Evolutionary conservation across 2,329 filamentous ascomycete species (phyloP).

Genomic region (Colletotrichum viniferum): DNA sequence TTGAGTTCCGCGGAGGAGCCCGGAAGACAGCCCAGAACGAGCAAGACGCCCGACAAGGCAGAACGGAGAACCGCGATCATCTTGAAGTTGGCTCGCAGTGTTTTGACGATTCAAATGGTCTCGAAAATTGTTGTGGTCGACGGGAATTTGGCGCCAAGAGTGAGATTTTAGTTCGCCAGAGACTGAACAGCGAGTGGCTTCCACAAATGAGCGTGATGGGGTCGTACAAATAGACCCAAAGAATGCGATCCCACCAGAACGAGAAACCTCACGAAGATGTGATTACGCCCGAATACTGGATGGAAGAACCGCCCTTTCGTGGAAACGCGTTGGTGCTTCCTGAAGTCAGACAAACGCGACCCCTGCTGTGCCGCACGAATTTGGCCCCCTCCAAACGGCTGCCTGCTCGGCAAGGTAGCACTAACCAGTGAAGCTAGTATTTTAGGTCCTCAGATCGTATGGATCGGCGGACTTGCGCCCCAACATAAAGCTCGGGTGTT

Average conservation of each 20-base stretch:
- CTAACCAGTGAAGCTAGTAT: not conserved
- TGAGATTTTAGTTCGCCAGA: not conserved
- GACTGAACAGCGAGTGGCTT: not conserved
- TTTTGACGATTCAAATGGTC: accelerated
- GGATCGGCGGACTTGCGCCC: not conserved
- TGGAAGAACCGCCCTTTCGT: not conserved
- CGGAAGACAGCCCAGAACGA: not conserved
- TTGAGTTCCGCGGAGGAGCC: not conserved
- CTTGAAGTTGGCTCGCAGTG: no score
- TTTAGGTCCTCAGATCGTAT: not conserved
- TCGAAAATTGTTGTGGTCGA: not conserved
- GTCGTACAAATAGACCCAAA: not conserved
- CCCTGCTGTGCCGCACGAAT: not conserved
- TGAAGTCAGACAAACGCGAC: not conserved
- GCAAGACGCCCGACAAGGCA: not conserved
- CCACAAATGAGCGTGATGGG: not conserved
- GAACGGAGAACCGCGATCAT: not conserved
- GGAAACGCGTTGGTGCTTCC: not conserved
- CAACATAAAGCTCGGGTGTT: not conserved
- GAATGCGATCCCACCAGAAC: not conserved
- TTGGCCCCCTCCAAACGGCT: not conserved
- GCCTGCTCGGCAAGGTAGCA: not conserved
- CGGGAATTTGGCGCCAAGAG: not conserved
- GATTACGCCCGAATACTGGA: not conserved
- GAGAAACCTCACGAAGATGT: not conserved